These are phyloP conservation scores for Leptodermis oblonga DNA, from an alignment of 257 asterid species.

Conservation along the genomic window DNA sequence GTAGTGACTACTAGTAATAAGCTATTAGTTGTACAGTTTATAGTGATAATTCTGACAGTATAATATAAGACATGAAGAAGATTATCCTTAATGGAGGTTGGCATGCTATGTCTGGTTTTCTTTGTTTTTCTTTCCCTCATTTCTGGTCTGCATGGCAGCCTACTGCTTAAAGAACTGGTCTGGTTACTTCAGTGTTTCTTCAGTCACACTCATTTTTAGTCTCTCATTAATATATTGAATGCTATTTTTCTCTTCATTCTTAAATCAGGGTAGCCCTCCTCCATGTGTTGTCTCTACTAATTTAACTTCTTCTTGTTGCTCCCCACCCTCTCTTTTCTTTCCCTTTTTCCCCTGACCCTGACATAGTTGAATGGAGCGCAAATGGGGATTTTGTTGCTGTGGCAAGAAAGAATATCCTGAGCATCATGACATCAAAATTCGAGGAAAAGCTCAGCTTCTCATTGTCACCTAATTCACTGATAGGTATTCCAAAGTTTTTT, in stretches of 20 bases:
- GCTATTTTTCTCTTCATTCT: background rate
- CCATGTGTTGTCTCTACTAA: constrained; percentile 5
- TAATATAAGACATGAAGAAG: too few relatives aligned
- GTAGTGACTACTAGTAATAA: background rate
- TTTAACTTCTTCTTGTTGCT: constrained; percentile 17
- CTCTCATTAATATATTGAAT: background rate
- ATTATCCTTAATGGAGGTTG: background rate
- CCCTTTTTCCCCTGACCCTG: constrained; percentile 1
- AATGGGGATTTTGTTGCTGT: constrained; percentile 64
- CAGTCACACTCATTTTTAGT: background rate
- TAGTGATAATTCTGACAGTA: background rate
- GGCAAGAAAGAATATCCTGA: constrained; percentile 58
- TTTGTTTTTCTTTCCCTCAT: background rate
- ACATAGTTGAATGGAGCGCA: constrained; percentile 78
- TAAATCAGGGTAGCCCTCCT: background rate
- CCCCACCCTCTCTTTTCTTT: background rate
- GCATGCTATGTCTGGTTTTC: background rate
- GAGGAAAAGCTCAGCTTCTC: constrained; percentile 52
- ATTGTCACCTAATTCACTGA: constrained; percentile 44
- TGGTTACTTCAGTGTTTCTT: background rate
- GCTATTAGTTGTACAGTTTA: background rate
- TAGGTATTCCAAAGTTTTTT: constrained; percentile 37
- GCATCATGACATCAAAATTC: constrained; percentile 53
- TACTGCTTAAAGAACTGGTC: background rate
- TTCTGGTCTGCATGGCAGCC: background rate